Evolutionary conservation across 164 flowering plant species (phyloP), one percentile per base, ranked within the genome.

Genomic region (Euptelea pleiosperma): DNA sequence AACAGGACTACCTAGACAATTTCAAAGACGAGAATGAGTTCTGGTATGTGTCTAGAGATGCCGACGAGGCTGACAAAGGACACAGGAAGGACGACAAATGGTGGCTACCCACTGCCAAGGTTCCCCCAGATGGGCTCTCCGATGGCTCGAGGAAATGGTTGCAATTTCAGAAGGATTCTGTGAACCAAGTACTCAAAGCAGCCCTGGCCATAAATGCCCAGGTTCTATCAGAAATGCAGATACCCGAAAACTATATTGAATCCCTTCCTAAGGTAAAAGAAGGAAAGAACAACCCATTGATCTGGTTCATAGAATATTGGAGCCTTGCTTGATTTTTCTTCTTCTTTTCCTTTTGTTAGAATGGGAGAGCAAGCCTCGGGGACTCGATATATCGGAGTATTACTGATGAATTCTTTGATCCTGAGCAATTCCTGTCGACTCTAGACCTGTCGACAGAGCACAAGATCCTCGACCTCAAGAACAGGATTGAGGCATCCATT

Each of bases 191-290:
- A 14, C 78, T 85, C 12, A 91, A 91, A 81, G 96, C 96, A 52
- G 89, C 98, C 57, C 78, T 85, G 94, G 98, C 98, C 21, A 89
- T 91, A 46, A 91, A 91, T 73, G 87, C 94, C 43, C 89, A 83
- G 69, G 84, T 86, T 2, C 75, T 88, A 12, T 74, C 89, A 10
- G 98, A 91, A 71, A 91, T 85, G 89, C 79, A 78, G 40, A 70
- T 91, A 29, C 98, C 98, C 8, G 96, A 89, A n/a, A 69, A 45
- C 73, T 91, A 91, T 70, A 79, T 86, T 29, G 98, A 88, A 35
- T 72, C 90, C 50, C 98, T 91, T 18, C 98, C 98, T 12, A 88
- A 88, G 98, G 98, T 91, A 75, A 30, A 30, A 37, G 18, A 19
- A 36, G 25, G 11, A 3, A 44, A 28, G 35, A 12, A 26, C 22